A percentile compares a stretch with the other conserved stretches of the same genome.
Evolutionary conservation across 345 rosid species (phyloP).

Genomic region (Carallia pectinifolia): DNA sequence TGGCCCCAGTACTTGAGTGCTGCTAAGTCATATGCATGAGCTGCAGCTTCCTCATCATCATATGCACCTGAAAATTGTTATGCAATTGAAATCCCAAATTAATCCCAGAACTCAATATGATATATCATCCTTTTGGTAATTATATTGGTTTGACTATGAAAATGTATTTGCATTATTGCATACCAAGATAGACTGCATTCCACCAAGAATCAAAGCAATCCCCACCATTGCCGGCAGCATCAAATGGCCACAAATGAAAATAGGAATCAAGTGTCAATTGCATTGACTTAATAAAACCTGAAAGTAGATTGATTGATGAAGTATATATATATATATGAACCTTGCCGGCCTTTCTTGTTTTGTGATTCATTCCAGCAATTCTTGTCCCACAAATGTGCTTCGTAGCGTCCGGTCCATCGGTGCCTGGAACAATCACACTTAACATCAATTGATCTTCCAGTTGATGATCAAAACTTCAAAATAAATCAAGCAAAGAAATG

Average conservation of each 20-base stretch:
- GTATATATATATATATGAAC: conserved; percentile 13
- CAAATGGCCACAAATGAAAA: background rate
- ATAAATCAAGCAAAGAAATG: background rate
- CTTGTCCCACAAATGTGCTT: conserved; percentile 68
- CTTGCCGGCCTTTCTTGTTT: conserved; percentile 67
- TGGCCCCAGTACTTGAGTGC: conserved; percentile 95
- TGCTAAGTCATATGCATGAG: conserved; percentile 94
- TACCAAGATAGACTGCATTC: conserved; percentile 58
- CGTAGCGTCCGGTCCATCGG: conserved; percentile 62
- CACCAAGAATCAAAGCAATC: conserved; percentile 14
- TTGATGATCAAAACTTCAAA: background rate
- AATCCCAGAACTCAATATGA: background rate
- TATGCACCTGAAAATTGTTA: conserved; percentile 56
- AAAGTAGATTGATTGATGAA: too few relatives aligned
- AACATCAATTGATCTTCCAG: background rate
- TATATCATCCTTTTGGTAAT: background rate
- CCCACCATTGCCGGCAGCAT: conserved; percentile 2
- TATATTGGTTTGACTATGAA: background rate
- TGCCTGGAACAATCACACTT: conserved; percentile 31
- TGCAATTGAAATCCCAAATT: background rate
- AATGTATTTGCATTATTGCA: conserved; percentile 2
- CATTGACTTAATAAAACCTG: too few relatives aligned
- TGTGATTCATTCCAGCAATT: conserved; percentile 64
- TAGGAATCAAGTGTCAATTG: background rate
- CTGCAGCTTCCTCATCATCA: conserved; percentile 87